Percentiles rank a stretch among this genome's conserved stretches.
phyloP scores from a whole-genome alignment of 1,139 yeast species.

The Magnusiomyces tetraspermus region DNA sequence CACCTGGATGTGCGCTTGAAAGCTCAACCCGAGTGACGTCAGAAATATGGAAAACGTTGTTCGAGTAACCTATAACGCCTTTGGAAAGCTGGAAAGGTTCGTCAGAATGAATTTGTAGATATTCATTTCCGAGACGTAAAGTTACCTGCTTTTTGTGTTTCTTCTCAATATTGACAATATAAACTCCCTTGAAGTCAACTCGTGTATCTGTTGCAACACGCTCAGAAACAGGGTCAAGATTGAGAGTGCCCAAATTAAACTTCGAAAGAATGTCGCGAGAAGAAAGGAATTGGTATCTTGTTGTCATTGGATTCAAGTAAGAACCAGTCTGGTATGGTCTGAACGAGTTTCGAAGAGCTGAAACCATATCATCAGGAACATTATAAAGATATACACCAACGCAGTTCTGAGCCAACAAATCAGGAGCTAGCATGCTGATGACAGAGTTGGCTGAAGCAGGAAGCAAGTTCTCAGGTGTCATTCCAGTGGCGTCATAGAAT shows the following conservation, averaged over 20 bases:
- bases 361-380: conserved; percentile 41
- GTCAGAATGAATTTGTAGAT: conserved; percentile 46
- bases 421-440: conserved; percentile 33
- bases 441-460: conserved; percentile 24
- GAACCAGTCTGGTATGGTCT: conserved; percentile 18
- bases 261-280: conserved; percentile 18
- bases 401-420: conserved; percentile 46
- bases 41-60: conserved; percentile 20
- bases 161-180: conserved; percentile 8
- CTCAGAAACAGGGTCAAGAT: conserved; percentile 21
- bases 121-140: conserved; percentile 61
- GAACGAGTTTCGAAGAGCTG: conserved; percentile 27
- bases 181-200: conserved; percentile 18
- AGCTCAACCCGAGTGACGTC: conserved; percentile 45
- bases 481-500: conserved; percentile 64
- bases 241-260: conserved; percentile 20
- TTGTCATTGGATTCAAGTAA: conserved; percentile 22
- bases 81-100: conserved; percentile 43
- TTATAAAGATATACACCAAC: conserved; percentile 51
- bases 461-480: conserved; percentile 32
- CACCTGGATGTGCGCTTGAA: conserved; percentile 41
- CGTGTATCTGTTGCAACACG: conserved; percentile 21
- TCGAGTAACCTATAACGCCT: conserved; percentile 21
- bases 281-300: conserved; percentile 22
- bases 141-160: conserved; percentile 32